phyloP scores from a whole-genome alignment of 75 land plant genomes.

The Picea sitchensis region DNA sequence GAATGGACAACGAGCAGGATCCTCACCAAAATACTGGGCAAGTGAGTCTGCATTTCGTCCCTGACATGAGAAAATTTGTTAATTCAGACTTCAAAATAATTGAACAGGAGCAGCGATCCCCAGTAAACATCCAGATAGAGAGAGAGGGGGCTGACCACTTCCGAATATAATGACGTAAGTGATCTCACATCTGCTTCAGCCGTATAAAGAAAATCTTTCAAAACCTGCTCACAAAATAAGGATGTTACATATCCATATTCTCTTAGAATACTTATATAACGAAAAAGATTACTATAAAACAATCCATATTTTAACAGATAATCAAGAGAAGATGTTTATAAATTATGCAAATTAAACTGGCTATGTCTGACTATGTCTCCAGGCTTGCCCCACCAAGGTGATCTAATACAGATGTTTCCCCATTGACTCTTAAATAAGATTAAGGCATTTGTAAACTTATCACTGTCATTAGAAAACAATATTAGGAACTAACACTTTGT shows the following conservation, averaged over 20 bases:
- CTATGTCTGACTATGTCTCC: background rate
- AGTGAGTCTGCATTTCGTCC: slow-evolving; percentile 85
- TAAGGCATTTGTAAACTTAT: background rate
- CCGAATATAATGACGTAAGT: slow-evolving; percentile 76
- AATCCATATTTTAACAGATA: background rate
- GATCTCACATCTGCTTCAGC: slow-evolving; percentile 98
- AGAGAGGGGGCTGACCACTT: slow-evolving; percentile 73
- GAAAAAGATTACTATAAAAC: background rate
- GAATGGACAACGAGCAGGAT: slow-evolving; percentile 86
- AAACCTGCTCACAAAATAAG: slow-evolving; percentile 30
- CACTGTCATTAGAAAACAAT: background rate
- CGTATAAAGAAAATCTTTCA: slow-evolving; percentile 77
- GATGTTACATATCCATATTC: background rate
- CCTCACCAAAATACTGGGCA: slow-evolving; percentile 84
- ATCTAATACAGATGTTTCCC: background rate
- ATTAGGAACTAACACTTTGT: too few species aligned
- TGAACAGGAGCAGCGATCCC: background rate
- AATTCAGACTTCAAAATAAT: background rate
- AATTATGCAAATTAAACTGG: background rate
- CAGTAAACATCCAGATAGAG: background rate
- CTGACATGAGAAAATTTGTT: slow-evolving; percentile 26
- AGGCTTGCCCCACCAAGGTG: background rate
- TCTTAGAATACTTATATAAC: background rate
- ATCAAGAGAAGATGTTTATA: background rate
- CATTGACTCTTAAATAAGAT: background rate